phyloP scores from a whole-genome alignment of 148 eudicot genomes.

The Nepenthes gracilis region DNA sequence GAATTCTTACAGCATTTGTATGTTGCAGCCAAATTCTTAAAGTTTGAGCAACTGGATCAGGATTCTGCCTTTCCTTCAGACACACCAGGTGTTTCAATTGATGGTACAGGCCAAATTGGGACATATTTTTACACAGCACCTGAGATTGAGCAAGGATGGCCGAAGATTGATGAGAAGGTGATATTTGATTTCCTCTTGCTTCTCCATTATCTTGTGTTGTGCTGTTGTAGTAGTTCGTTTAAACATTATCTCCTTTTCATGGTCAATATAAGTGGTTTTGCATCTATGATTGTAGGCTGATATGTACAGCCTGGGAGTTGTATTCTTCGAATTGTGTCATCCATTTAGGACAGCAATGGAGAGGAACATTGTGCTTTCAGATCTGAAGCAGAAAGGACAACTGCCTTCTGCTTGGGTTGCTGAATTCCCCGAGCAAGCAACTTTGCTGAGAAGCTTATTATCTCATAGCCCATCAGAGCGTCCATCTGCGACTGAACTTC shows the following conservation, averaged over 20 bases:
- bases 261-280: slow-evolving; percentile 5
- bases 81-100: slow-evolving; percentile 60
- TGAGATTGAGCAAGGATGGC: slow-evolving; percentile 97
- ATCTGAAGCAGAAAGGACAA: slow-evolving; percentile 72
- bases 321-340: slow-evolving; percentile 91
- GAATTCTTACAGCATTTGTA: slow-evolving; percentile 1
- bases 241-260: background rate
- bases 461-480: slow-evolving; percentile 88
- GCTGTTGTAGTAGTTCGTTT: background rate
- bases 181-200: slow-evolving; percentile 1
- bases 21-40: slow-evolving; percentile 82
- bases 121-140: slow-evolving; percentile 97
- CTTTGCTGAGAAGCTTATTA: slow-evolving; percentile 54
- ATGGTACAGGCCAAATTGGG: slow-evolving; percentile 93
- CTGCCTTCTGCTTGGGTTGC: slow-evolving; percentile 71
- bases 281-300: slow-evolving; percentile 55
- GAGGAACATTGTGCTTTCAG: slow-evolving; percentile 77
- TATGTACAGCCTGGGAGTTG: slow-evolving; percentile 91
- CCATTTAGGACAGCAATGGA: slow-evolving; percentile 98
- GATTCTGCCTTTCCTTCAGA: slow-evolving; percentile 60
- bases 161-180: slow-evolving; percentile 95
- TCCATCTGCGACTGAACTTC: slow-evolving; percentile 87
- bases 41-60: slow-evolving; percentile 85
- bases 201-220: background rate
- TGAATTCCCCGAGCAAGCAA: slow-evolving; percentile 83